A percentile compares a stretch with the other conserved stretches of the same genome.
Evolutionary conservation across 2,329 filamentous ascomycete species (phyloP).

Genomic region (Colletotrichum trifolii): DNA sequence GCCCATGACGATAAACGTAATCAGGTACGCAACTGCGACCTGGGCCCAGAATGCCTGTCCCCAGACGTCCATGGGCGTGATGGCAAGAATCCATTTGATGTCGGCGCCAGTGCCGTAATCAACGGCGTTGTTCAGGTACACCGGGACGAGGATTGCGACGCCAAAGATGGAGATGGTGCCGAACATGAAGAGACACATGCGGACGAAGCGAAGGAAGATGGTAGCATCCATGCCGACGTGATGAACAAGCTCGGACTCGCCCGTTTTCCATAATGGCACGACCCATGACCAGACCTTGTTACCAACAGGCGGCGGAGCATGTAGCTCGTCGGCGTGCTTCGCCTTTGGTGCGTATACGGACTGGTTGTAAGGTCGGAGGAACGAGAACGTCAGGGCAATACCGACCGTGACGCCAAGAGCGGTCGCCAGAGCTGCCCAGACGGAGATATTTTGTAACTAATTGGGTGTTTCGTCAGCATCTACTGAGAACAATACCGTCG

Average conservation of each 20-base stretch:
- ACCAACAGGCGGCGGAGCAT: constrained; percentile 86
- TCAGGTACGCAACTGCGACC: constrained; percentile 70
- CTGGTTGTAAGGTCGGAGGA: constrained; percentile 90
- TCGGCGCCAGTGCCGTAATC: constrained; percentile 42
- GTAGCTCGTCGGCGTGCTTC: constrained; percentile 90
- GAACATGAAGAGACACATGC: constrained; percentile 95
- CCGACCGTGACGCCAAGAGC: constrained; percentile 80
- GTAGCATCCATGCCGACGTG: constrained; percentile 91
- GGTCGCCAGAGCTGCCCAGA: constrained; percentile 83
- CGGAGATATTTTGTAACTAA: constrained; percentile 65
- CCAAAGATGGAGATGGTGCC: constrained; percentile 77
- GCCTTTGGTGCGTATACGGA: constrained; percentile 94
- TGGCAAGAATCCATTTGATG: constrained; percentile 62
- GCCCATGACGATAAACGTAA: constrained; percentile 79
- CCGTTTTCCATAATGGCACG: constrained; percentile 78
- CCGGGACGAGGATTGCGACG: constrained; percentile 81
- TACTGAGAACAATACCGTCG: not conserved
- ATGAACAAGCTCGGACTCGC: constrained; percentile 81
- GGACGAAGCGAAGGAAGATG: constrained; percentile 86
- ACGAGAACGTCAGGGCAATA: constrained; percentile 84
- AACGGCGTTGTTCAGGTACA: constrained; percentile 72
- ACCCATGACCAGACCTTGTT: constrained; percentile 93
- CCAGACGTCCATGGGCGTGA: constrained; percentile 69
- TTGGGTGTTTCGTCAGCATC: not conserved
- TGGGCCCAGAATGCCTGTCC: constrained; percentile 67